Evolutionary conservation across 768 basidiomycete species (phyloP).

Genomic region (Epithele typhae): DNA sequence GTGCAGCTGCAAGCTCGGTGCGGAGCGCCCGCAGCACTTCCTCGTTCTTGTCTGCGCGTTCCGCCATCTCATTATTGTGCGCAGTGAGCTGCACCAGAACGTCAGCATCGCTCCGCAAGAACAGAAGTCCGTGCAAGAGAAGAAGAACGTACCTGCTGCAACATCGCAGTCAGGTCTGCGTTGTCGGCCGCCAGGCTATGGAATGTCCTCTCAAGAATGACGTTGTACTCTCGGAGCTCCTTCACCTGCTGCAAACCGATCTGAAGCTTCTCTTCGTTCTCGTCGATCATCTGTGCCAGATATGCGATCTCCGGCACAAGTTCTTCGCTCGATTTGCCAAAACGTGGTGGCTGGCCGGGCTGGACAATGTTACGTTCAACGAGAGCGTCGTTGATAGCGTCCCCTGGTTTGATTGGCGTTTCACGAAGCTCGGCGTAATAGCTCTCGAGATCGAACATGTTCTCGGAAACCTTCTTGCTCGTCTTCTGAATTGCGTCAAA

Average conservation of each 20-base stretch:
- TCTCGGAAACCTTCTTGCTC: conserved; percentile 1
- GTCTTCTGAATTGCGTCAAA: background rate
- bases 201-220: background rate
- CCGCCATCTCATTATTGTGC: no score
- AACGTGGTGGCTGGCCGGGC: background rate
- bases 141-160: conserved; percentile 8
- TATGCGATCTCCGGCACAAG: background rate
- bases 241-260: background rate
- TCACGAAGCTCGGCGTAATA: conserved; percentile 2
- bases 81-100: no score
- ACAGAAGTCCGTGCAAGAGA: no score
- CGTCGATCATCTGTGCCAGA: background rate
- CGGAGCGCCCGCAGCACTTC: no score
- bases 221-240: conserved; percentile 1
- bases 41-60: no score
- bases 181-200: conserved; percentile 7
- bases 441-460: conserved; percentile 4
- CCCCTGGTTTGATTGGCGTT: background rate
- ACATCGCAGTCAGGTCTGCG: background rate
- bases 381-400: background rate
- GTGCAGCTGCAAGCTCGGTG: no score
- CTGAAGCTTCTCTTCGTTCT: background rate
- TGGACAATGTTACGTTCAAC: background rate
- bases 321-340: background rate
- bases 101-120: no score